Percentiles rank a stretch among this genome's conserved stretches.
Evolutionary conservation across 768 basidiomycete species (phyloP).

Genomic region (Mycena maculata): DNA sequence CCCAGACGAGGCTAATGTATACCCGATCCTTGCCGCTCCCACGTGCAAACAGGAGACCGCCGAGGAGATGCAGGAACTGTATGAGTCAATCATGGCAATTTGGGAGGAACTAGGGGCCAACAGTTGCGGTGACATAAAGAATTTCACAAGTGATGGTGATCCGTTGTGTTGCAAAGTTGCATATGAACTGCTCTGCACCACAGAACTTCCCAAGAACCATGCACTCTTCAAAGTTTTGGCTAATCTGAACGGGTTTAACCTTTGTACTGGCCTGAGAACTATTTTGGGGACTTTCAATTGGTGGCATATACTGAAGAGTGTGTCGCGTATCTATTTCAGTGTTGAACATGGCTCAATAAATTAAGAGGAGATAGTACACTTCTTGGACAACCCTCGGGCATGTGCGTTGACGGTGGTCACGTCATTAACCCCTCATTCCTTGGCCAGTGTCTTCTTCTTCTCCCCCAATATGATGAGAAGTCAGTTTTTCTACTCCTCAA

Average conservation of each 20-base stretch:
- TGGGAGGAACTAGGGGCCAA: neutral
- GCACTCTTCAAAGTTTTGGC: constrained; percentile 17
- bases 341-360: neutral
- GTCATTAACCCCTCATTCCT: constrained; percentile 38
- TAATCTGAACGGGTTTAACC: constrained; percentile 26
- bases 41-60: constrained; percentile 30
- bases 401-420: neutral
- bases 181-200: constrained; percentile 15
- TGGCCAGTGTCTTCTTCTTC: constrained; percentile 31
- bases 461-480: constrained; percentile 24
- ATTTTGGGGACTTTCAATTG: constrained; percentile 32
- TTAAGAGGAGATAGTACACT: constrained; percentile 27
- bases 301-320: constrained; percentile 34
- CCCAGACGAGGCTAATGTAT: constrained; percentile 10
- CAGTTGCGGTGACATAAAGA: constrained; percentile 20
- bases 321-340: neutral
- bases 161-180: constrained; percentile 9
- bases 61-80: neutral
- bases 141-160: constrained; percentile 35
- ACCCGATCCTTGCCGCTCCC: constrained; percentile 27
- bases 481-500: constrained; percentile 38
- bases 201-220: neutral
- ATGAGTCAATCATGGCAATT: neutral
- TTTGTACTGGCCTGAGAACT: constrained; percentile 11
- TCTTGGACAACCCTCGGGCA: constrained; percentile 4